These are phyloP conservation scores for Lodderomyces beijingensis DNA, from an alignment of 1,139 yeast species.

Conservation along the genomic window DNA sequence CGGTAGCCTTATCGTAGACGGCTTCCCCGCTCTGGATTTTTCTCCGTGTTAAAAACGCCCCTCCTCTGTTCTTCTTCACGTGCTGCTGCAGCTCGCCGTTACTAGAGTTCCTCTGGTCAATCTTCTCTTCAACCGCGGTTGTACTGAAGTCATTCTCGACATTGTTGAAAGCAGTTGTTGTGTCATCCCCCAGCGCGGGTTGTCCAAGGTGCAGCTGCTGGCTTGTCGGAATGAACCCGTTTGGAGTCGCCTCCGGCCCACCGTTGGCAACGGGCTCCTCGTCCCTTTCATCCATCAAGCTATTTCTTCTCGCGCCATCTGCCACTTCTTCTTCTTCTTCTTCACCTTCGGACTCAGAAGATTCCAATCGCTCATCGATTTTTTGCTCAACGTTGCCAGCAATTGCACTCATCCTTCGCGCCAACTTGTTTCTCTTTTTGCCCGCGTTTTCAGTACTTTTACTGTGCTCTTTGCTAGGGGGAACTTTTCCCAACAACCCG, in stretches of 20 bases:
- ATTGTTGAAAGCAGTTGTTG: background rate
- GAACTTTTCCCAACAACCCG: slow-evolving; percentile 40
- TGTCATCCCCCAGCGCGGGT: background rate
- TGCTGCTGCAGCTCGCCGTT: background rate
- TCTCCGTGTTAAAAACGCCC: slow-evolving; percentile 30
- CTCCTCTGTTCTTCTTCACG: slow-evolving; percentile 26
- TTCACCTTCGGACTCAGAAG: background rate
- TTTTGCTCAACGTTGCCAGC: slow-evolving; percentile 5
- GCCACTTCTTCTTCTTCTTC: slow-evolving; percentile 3
- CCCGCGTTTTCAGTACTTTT: slow-evolving; percentile 8
- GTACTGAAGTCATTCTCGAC: background rate
- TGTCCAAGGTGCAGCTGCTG: too few species aligned
- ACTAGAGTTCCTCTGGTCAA: background rate
- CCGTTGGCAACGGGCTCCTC: background rate
- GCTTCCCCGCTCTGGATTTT: slow-evolving; percentile 34
- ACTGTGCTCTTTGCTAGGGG: slow-evolving; percentile 19
- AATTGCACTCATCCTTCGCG: slow-evolving; percentile 6
- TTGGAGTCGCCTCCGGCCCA: too few species aligned
- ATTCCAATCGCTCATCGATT: slow-evolving; percentile 8
- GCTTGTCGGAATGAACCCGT: background rate
- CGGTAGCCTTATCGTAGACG: slow-evolving; percentile 70
- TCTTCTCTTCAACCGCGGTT: background rate
- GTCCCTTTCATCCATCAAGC: background rate
- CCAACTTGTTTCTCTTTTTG: slow-evolving; percentile 9
- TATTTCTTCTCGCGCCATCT: background rate